Percentiles rank a stretch among this genome's conserved stretches.
Evolutionary conservation across 371 early-diverging fungal species (phyloP).

Genomic region (Mucor saturninus): DNA sequence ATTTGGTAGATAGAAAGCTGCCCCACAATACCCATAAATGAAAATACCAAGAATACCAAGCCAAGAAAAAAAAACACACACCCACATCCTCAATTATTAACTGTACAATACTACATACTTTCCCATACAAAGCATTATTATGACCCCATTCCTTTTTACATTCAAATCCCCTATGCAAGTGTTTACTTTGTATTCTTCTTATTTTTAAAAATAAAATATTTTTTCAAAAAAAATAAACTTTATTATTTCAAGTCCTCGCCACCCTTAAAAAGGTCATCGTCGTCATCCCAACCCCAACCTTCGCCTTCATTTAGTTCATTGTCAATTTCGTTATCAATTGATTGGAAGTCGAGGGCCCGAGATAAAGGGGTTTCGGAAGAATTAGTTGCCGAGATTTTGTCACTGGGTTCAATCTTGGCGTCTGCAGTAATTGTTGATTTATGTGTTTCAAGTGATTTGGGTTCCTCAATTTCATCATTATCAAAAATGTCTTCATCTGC

Average conservation of each 20-base stretch:
- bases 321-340: constrained; percentile 1
- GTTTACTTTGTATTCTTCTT: too few relatives aligned
- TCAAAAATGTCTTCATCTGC: constrained; percentile 28
- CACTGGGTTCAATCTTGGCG: constrained; percentile 1
- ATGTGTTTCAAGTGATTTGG: neutral
- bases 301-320: constrained; percentile 22
- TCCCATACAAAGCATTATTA: too few relatives aligned
- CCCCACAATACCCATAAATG: too few relatives aligned
- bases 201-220: too few relatives aligned
- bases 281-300: constrained; percentile 25
- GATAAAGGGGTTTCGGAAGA: neutral
- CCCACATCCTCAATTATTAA: neutral
- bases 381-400: neutral
- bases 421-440: neutral
- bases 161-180: too few relatives aligned
- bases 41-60: too few relatives aligned
- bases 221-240: too few relatives aligned
- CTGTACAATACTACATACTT: too few relatives aligned
- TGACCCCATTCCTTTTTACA: too few relatives aligned
- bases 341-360: constrained; percentile 8
- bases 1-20: neutral
- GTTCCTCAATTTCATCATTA: constrained; percentile 1
- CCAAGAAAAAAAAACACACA: neutral
- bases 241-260: neutral
- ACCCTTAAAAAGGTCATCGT: constrained; percentile 22